A percentile compares a stretch with the other conserved stretches of the same genome.
These are phyloP conservation scores for Phoma sp. DNA, from an alignment of 2,329 filamentous ascomycete genomes.

Conservation along the genomic window DNA sequence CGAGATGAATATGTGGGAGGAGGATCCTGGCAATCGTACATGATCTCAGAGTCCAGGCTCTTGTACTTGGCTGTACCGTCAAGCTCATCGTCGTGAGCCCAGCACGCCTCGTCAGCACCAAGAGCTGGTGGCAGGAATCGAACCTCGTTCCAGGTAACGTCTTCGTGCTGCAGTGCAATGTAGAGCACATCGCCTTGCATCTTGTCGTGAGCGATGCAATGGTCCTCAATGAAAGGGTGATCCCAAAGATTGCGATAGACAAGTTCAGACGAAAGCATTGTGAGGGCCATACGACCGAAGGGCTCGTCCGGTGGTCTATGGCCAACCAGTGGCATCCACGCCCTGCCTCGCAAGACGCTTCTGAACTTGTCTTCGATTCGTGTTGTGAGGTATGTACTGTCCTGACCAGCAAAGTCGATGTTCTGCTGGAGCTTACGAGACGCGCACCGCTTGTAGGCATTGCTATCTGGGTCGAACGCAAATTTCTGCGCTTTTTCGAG, in stretches of 20 bases:
- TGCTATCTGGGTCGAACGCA: conserved; percentile 48
- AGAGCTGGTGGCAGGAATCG: conserved; percentile 42
- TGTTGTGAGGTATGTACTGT: conserved; percentile 46
- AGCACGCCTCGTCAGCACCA: conserved; percentile 46
- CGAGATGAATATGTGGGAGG: conserved; percentile 51
- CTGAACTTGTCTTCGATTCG: conserved; percentile 46
- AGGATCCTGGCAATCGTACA: conserved; percentile 52
- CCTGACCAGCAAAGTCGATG: conserved; percentile 45
- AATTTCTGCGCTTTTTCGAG: conserved; percentile 46
- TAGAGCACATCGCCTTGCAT: conserved; percentile 50
- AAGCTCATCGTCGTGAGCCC: conserved; percentile 48
- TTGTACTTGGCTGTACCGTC: conserved; percentile 46
- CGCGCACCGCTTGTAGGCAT: conserved; percentile 46
- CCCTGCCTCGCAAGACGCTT: conserved; percentile 43
- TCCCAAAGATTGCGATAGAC: conserved; percentile 47
- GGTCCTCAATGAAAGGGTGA: conserved; percentile 48
- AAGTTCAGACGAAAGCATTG: conserved; percentile 41
- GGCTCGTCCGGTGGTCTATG: conserved; percentile 48
- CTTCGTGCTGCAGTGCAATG: conserved; percentile 48
- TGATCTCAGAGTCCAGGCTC: conserved; percentile 49
- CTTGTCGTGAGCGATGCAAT: conserved; percentile 51
- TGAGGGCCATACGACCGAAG: conserved; percentile 48
- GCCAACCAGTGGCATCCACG: conserved; percentile 50
- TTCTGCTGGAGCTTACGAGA: conserved; percentile 49
- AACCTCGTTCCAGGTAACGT: conserved; percentile 50